These are phyloP conservation scores for Gossypium davidsonii DNA, from an alignment of 441 rosid species.

Conservation along the genomic window DNA sequence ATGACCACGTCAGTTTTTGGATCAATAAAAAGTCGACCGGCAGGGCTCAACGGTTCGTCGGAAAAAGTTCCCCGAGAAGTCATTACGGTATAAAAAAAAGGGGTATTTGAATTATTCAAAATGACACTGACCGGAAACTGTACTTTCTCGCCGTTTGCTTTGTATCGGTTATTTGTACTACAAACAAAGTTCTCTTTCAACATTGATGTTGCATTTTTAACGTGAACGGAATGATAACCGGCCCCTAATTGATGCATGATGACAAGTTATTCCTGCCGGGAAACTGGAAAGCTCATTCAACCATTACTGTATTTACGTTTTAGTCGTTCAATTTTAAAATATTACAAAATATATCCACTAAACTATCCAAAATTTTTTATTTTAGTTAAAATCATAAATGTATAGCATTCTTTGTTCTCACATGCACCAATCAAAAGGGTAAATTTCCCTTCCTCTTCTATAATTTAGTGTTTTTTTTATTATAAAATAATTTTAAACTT, in stretches of 20 bases:
- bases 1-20: neutral
- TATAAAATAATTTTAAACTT: too few relatives aligned
- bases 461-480: too few relatives aligned
- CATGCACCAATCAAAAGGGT: too few relatives aligned
- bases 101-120: neutral
- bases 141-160: neutral
- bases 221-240: neutral
- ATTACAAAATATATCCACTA: too few relatives aligned
- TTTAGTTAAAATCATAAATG: too few relatives aligned
- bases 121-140: neutral
- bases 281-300: neutral
- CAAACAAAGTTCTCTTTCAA: neutral
- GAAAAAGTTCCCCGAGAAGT: neutral
- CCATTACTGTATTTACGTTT: too few relatives aligned
- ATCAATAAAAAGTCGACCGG: neutral
- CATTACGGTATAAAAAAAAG: neutral
- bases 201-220: neutral
- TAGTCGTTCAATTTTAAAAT: too few relatives aligned
- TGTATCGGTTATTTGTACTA: neutral
- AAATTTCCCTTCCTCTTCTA: too few relatives aligned
- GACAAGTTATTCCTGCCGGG: neutral
- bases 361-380: too few relatives aligned
- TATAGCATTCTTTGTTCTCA: too few relatives aligned
- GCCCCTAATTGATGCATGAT: neutral
- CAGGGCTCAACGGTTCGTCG: neutral